A percentile compares a stretch with the other conserved stretches of the same genome.
phyloP scores from a whole-genome alignment of 495 filamentous ascomycete species.

The Cairneyella variabilis region DNA sequence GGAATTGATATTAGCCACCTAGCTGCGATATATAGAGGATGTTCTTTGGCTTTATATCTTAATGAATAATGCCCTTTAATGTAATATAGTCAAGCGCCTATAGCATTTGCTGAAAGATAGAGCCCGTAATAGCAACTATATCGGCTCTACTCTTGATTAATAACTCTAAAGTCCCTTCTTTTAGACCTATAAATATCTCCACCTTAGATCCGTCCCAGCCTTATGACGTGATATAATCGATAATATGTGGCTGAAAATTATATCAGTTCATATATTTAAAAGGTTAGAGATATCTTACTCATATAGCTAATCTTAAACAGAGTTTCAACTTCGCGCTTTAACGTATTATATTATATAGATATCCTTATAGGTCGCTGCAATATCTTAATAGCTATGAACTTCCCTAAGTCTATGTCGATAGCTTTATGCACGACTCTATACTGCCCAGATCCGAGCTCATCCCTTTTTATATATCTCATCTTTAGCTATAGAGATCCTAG shows the following conservation, averaged over 20 bases:
- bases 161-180: constrained; percentile 11
- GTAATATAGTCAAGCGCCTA: neutral
- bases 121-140: neutral
- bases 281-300: constrained; percentile 13
- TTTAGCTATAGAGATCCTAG: constrained; percentile 2
- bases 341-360: constrained; percentile 17
- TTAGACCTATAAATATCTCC: constrained; percentile 24
- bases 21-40: neutral
- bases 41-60: neutral
- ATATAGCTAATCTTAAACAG: constrained; percentile 17
- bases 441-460: constrained; percentile 18
- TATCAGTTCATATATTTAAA: constrained; percentile 12
- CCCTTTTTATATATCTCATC: constrained; percentile 11
- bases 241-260: constrained; percentile 10
- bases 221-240: constrained; percentile 8
- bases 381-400: constrained; percentile 25
- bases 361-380: constrained; percentile 10
- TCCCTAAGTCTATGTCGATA: constrained; percentile 25
- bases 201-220: constrained; percentile 18
- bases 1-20: neutral
- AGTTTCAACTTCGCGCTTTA: constrained; percentile 21
- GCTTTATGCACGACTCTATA: constrained; percentile 20
- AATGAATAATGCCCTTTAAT: neutral
- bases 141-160: neutral
- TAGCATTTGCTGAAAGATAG: neutral